Evolutionary conservation across 306 rosid genomes (phyloP).

Genomic region (Cicer arietinum): DNA sequence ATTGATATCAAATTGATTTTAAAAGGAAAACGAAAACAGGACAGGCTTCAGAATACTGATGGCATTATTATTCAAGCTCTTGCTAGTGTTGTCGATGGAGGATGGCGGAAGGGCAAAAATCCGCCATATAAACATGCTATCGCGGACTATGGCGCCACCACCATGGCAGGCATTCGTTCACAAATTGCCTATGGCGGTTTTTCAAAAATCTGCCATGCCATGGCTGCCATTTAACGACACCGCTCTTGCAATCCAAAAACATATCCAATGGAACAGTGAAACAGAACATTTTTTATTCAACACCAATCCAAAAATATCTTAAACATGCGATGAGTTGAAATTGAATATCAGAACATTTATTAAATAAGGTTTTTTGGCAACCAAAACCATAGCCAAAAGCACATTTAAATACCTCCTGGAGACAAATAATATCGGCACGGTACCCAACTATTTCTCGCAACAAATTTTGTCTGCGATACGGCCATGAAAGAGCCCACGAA

Average conservation of each 20-base stretch:
- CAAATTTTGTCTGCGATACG: conserved; percentile 96
- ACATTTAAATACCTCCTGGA: conserved; percentile 82
- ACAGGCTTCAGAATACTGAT: background rate
- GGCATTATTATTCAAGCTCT: conserved; percentile 5
- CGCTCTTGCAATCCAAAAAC: conserved; percentile 6
- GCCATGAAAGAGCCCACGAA: conserved; percentile 99
- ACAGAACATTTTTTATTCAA: background rate
- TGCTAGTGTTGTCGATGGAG: no score
- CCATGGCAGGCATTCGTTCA: no score
- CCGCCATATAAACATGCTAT: no score
- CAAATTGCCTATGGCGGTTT: no score
- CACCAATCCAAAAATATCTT: background rate
- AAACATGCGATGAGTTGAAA: background rate
- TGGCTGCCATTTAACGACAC: no score
- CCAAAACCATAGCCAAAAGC: conserved; percentile 19
- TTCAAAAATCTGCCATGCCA: no score
- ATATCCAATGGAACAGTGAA: conserved; percentile 24
- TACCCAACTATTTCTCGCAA: conserved; percentile 93
- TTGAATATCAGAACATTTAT: conserved; percentile 3
- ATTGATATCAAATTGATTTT: conserved; percentile 23
- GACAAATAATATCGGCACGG: conserved; percentile 93
- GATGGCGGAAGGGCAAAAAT: no score
- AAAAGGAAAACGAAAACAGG: background rate
- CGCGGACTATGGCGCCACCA: no score
- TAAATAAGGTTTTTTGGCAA: background rate